Evolutionary conservation across 2,329 filamentous ascomycete genomes (phyloP), one percentile per base, ranked within the genome.

Genomic region (Neonectria hederae): DNA sequence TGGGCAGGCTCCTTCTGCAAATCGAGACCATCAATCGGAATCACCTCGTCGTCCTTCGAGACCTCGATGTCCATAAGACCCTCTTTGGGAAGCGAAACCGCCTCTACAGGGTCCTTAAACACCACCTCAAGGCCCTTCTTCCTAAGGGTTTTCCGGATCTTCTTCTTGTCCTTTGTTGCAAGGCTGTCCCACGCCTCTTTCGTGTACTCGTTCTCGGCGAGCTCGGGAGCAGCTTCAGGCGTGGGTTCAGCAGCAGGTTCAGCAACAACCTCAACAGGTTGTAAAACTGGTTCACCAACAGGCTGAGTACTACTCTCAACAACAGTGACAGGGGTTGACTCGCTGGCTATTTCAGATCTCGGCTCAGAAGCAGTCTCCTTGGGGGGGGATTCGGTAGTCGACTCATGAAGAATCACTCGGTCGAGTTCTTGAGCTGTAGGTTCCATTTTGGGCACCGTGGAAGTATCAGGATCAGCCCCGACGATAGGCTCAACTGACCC

Each of bases 81-180:
- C 10, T 58, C 55, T 22, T 59, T 43, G 24, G 43, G 26, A 7
- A 24, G 38, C 22, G 32, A 21, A 45, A 46, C n/a, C 26, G 42
- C 13, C 14, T 57, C 53, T 5, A 64, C 60, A 11, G 59, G 59
- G 17, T 66, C 65, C 58, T 69, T 58, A 24, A 72, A 43, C n/a
- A 72, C 59, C 2, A 49, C 40, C 21, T 72, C 70, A 0, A 72
- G 53, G 9, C 66, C 69, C 66, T 65, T 67, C 54, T 72, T 73
- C 57, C 61, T 70, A 9, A 73, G 69, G 19, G 65, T 68, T 46
- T 70, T 73, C 40, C 60, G 73, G 54, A 73, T 66, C 53, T 68
- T 67, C 66, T 71, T 73, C 49, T 64, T 73, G 2, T 73, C 71
- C 59, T 72, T 73, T 24, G 42, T 54, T 24, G 32, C 59, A 22